A percentile compares a stretch with the other conserved stretches of the same genome.
Evolutionary conservation across 768 basidiomycete species (phyloP).

Genomic region (Boletus subcaerulescens): DNA sequence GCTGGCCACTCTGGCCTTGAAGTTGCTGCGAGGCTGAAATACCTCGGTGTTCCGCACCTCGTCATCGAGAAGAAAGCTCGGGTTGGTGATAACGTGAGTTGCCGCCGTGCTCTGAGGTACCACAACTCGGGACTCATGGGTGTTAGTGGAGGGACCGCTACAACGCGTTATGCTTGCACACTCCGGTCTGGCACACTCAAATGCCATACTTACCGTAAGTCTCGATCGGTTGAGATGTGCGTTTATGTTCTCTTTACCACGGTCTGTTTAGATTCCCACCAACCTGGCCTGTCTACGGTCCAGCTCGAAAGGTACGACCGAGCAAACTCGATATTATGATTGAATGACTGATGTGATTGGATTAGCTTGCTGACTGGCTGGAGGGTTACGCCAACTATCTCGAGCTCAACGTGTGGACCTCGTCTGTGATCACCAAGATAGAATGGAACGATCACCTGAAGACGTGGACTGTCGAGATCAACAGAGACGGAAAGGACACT

Average conservation of each 20-base stretch:
- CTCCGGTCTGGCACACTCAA: slow-evolving; percentile 52
- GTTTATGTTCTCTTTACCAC: not conserved
- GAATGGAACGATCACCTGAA: slow-evolving; percentile 36
- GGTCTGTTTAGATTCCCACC: slow-evolving; percentile 43
- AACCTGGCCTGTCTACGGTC: slow-evolving; percentile 51
- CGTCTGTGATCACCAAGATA: slow-evolving; percentile 40
- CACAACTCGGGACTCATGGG: not conserved
- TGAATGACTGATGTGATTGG: not conserved
- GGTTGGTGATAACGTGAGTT: slow-evolving; percentile 45
- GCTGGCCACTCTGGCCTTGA: slow-evolving; percentile 68
- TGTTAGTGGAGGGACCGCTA: slow-evolving; percentile 55
- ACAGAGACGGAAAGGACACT: slow-evolving; percentile 30
- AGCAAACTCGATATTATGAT: not conserved
- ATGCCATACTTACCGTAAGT: slow-evolving; percentile 53
- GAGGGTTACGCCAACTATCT: slow-evolving; percentile 57
- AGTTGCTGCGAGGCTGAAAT: slow-evolving; percentile 60
- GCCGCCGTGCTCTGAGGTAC: not conserved
- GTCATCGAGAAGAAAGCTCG: slow-evolving; percentile 52
- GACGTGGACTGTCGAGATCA: slow-evolving; percentile 46
- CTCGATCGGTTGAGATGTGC: not conserved
- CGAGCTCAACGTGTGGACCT: slow-evolving; percentile 65
- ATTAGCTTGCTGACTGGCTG: slow-evolving; percentile 60
- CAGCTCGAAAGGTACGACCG: slow-evolving; percentile 44
- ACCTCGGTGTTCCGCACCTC: slow-evolving; percentile 51
- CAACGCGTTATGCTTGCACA: slow-evolving; percentile 54